A percentile compares a stretch with the other conserved stretches of the same genome.
Evolutionary conservation across 257 asterid genomes (phyloP).

Genomic region (Scutellaria baicalensis): DNA sequence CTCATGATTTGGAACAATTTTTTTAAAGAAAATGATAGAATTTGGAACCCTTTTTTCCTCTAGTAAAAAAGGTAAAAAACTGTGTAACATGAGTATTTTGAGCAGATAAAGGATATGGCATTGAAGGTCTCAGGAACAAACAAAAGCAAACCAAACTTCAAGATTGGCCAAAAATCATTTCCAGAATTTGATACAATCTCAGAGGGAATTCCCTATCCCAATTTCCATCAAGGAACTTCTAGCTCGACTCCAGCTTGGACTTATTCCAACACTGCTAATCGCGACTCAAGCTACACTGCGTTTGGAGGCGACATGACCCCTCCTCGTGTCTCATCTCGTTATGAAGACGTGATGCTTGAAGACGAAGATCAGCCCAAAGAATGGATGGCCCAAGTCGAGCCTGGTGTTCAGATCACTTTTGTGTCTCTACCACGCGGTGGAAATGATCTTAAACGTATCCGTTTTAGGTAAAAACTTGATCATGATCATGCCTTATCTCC

Average conservation of each 20-base stretch:
- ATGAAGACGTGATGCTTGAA: constrained; percentile 40
- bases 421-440: constrained; percentile 79
- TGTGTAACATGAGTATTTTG: not conserved
- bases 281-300: constrained; percentile 44
- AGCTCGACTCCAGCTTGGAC: constrained; percentile 69
- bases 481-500: not conserved
- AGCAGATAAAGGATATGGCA: constrained; percentile 91
- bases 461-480: constrained; percentile 52
- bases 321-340: constrained; percentile 27
- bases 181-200: constrained; percentile 61
- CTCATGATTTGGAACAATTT: too few relatives aligned
- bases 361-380: constrained; percentile 65
- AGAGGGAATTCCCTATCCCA: constrained; percentile 56
- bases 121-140: constrained; percentile 60
- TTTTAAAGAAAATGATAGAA: too few relatives aligned
- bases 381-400: constrained; percentile 92
- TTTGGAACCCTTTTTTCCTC: too few relatives aligned
- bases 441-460: constrained; percentile 80
- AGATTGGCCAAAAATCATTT: constrained; percentile 45
- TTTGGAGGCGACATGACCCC: constrained; percentile 37
- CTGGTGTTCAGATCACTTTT: constrained; percentile 85
- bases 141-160: constrained; percentile 54
- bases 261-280: constrained; percentile 29
- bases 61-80: too few relatives aligned
- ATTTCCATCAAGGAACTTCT: constrained; percentile 54